Evolutionary conservation across 371 early-diverging fungal species (phyloP), one percentile per base, ranked within the genome.

Genomic region (Mortierella sp.): DNA sequence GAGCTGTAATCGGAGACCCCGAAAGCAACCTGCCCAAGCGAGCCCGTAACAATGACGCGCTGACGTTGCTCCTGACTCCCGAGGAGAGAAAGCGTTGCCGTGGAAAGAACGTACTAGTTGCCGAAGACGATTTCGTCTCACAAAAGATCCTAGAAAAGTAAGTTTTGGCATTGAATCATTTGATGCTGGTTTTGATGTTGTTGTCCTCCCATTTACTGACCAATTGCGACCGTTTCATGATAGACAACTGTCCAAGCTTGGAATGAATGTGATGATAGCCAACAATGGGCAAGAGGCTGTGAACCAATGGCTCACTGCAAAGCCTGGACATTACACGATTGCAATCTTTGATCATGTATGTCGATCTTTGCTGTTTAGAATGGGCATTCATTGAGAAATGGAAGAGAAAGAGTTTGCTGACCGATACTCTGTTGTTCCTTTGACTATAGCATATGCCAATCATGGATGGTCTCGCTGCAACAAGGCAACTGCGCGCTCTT

Each of bases 381-480:
- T 24, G n/a, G 3, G 14, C 10, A 19, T 45, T 25, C n/a, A 14
- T 25, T 27, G 54, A 39, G 10, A 29, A 21, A n/a, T 25, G 14
- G 13, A 12, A 4, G 0, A 19, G 37, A 25, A 54, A n/a, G 3
- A 37, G 6, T 9, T 44, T 25, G 1, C 5, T 46, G 34, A 34
- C 34, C 34, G 7, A 7, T 34, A 7, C 10, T 4, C 34, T 34
- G 7, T 7, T 34, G 34, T 10, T 10, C 10, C 34, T 34, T 34
- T 34, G 4, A 34, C 34, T 34, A 16, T 64, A 76, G 76, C 76
- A 76, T n/a, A 76, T 76, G 76, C 76, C 76, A 3, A 76, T 76
- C 47, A 76, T 76, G 76, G 88, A 87, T 60, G 88, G 88, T 22
- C 80, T 86, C 0, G 88, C 84, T 45, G 88, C 88, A 1, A 86